phyloP scores from a whole-genome alignment of 495 filamentous ascomycete species.

The Xylaria telfairii region DNA sequence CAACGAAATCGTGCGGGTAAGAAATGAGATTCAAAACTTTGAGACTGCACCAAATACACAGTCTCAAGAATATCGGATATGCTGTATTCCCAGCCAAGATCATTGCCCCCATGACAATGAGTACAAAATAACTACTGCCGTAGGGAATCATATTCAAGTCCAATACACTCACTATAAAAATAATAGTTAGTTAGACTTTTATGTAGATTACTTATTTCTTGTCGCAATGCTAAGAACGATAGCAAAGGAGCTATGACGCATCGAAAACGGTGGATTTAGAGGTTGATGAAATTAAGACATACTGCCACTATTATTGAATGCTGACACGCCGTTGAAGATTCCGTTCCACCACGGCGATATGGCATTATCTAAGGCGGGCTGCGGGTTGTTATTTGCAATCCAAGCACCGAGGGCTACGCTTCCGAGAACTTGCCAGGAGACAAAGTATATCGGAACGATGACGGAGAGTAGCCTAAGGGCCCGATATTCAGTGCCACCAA shows the following conservation, averaged over 20 bases:
- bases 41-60: constrained; percentile 73
- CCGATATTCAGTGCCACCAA: constrained; percentile 82
- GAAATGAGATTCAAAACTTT: constrained; percentile 38
- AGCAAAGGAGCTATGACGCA: background rate
- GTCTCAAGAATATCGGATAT: constrained; percentile 76
- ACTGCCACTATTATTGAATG: constrained; percentile 75
- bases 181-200: background rate
- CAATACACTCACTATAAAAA: constrained; percentile 69
- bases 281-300: background rate
- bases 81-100: constrained; percentile 87
- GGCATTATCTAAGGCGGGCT: constrained; percentile 67
- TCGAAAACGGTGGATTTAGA: background rate
- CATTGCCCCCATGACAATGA: constrained; percentile 76
- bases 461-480: constrained; percentile 74
- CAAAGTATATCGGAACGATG: constrained; percentile 76
- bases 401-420: constrained; percentile 75
- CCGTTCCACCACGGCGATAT: constrained; percentile 71
- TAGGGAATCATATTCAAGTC: constrained; percentile 83
- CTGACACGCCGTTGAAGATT: constrained; percentile 72
- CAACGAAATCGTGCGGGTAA: constrained; percentile 36
- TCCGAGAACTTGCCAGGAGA: constrained; percentile 74
- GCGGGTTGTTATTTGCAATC: constrained; percentile 64
- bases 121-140: constrained; percentile 68
- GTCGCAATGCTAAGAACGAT: background rate
- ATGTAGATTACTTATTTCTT: background rate